Base-by-base conservation (phyloP, 352 stramenopile genomes). In the Phytophthora crassamura region DNA sequence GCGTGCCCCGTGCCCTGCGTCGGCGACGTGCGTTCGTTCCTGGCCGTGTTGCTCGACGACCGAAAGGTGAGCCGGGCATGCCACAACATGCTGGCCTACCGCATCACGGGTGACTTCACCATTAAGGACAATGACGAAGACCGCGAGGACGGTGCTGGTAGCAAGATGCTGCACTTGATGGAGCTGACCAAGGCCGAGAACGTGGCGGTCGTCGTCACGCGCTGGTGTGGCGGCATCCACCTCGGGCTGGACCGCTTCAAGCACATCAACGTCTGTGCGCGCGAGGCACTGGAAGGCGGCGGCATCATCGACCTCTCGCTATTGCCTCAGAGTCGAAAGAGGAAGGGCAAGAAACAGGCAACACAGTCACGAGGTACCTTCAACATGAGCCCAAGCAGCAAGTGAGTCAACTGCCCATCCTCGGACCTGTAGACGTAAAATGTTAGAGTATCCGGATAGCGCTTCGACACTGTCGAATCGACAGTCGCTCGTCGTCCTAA, bases 81-180 rank as follows among this genome's bases (percentile, higher is more conserved):
- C 43, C 84, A 93, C 68, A 94, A 93, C 67, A 91, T 91, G 79
- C 67, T 93, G 16, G 84, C 78, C 47, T 93, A 91, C 49, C 78
- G 82, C 11, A 84, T 92, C 62, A 72, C 88, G 2, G 77, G 71
- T 11, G 72, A 77, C 49, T 82, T 84, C 42, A 55, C 75, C 1
- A 53, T 90, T 41, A 92, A 92, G 38, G 86, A 91, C 70, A 92
- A 86, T 60, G 82, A 93, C 74, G 79, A 91, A 34, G 84, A 93
- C 64, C 73, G 80, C n/a, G 84, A 92, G 53, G 81, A 90, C 45
- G 84, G 60, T 22, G 84, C 79, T 0, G 86, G 82, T 1, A 90
- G 74, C 51, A 91, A 91, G 50, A 66, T 92, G 55, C 79, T 80
- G 46, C 77, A 92, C 50, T 30, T 94, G 57, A 72, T 93, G 14